phyloP scores from a whole-genome alignment of 768 basidiomycete genomes.

The Psilocybe subaeruginosa region DNA sequence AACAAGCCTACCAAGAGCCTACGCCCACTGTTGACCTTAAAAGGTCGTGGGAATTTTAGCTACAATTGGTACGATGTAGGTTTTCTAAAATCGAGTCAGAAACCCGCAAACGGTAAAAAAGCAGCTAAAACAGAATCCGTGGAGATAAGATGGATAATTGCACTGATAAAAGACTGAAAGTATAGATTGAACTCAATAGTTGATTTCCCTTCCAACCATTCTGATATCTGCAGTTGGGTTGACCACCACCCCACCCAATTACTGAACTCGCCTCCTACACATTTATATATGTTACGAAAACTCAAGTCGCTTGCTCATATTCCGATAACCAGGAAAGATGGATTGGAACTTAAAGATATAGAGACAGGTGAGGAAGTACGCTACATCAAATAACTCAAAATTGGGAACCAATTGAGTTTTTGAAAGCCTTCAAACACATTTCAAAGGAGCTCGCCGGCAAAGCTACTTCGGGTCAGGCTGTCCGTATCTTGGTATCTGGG shows the following conservation, averaged over 20 bases:
- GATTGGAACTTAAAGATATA: slow-evolving; percentile 8
- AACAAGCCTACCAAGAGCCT: too few species aligned
- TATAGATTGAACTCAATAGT: too few species aligned
- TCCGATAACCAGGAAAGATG: slow-evolving; percentile 7
- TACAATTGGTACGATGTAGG: too few species aligned
- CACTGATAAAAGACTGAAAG: too few species aligned
- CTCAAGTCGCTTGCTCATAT: slow-evolving; percentile 1
- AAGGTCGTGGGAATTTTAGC: too few species aligned
- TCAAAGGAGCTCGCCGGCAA: neutral
- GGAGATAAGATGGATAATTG: too few species aligned
- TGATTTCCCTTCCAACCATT: too few species aligned
- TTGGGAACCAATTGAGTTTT: neutral
- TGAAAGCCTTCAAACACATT: slow-evolving; percentile 7
- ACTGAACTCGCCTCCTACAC: neutral
- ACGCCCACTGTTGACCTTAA: too few species aligned
- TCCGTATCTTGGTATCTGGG: slow-evolving; percentile 6
- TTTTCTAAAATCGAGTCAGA: too few species aligned
- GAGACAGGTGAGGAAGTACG: slow-evolving; percentile 4
- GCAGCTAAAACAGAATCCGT: too few species aligned
- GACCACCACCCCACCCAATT: neutral
- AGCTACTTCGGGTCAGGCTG: neutral
- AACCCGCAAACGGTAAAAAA: too few species aligned
- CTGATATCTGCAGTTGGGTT: too few species aligned
- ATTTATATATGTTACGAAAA: neutral
- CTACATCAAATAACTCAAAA: neutral